Evolutionary conservation across 306 rosid species (phyloP).

Genomic region (Geum urbanum): DNA sequence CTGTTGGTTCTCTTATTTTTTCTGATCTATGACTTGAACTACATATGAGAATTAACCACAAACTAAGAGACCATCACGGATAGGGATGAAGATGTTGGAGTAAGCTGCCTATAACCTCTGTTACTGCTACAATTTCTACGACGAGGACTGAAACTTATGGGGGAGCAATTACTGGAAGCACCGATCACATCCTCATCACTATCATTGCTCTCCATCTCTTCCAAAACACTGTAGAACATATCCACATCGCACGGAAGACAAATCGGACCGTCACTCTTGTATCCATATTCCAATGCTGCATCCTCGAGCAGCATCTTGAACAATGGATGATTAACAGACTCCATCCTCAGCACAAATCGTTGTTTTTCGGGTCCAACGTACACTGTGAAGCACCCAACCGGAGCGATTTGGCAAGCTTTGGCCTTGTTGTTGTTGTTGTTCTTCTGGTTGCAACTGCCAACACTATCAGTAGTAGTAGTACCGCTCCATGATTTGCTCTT

Average conservation of each 20-base stretch:
- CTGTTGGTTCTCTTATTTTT: background rate
- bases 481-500: constrained; percentile 14
- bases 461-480: background rate
- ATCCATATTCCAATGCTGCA: constrained; percentile 64
- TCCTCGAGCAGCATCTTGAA: constrained; percentile 60
- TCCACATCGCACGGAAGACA: constrained; percentile 64
- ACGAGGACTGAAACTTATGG: background rate
- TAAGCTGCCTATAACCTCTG: background rate
- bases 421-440: background rate
- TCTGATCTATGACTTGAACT: background rate
- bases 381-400: constrained; percentile 50
- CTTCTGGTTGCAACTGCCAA: background rate
- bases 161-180: background rate
- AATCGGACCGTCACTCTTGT: constrained; percentile 56
- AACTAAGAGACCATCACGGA: background rate
- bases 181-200: constrained; percentile 1
- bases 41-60: background rate
- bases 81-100: background rate
- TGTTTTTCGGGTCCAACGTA: constrained; percentile 57
- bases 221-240: constrained; percentile 44
- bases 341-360: constrained; percentile 47
- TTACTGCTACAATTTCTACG: background rate
- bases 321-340: constrained; percentile 53
- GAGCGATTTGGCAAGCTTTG: constrained; percentile 13
- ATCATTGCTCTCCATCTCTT: constrained; percentile 42